Conservation (phyloP, 257 asterid genomes). For the Linaria vulgaris region DNA sequence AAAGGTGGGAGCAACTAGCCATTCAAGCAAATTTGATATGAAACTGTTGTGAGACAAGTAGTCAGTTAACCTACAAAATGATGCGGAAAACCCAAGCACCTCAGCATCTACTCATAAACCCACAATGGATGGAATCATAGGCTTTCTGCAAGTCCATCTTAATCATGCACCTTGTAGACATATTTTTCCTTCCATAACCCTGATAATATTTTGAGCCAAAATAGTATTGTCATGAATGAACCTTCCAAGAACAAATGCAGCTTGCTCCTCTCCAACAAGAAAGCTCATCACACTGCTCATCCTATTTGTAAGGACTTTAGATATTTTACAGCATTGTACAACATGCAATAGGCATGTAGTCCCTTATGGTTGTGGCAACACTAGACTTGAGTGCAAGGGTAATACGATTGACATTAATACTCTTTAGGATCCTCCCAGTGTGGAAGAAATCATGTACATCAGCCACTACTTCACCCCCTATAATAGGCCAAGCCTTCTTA, state of each 20-base stretch:
- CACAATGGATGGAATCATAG: not conserved
- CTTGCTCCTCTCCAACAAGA: too few species aligned
- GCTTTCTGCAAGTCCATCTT: too few species aligned
- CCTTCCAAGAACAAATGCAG: too few species aligned
- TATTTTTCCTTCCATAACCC: not conserved
- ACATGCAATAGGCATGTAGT: not conserved
- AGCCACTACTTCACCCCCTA: not conserved
- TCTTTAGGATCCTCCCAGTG: not conserved
- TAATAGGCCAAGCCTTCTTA: not conserved
- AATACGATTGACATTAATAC: not conserved
- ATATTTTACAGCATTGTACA: not conserved
- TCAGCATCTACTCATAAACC: not conserved
- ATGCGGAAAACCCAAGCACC: not conserved
- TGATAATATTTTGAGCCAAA: not conserved
- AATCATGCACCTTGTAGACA: too few species aligned
- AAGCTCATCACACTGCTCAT: too few species aligned
- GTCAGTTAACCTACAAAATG: not conserved
- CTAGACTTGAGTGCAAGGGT: not conserved
- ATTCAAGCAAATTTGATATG: not conserved
- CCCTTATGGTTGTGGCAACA: not conserved
- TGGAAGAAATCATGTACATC: not conserved
- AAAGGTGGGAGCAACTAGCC: too few species aligned
- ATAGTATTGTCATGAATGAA: not conserved
- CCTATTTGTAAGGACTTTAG: too few species aligned
- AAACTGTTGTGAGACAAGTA: not conserved